Evolutionary conservation across 2,329 filamentous ascomycete genomes (phyloP), one percentile per base, ranked within the genome.

Genomic region (Beauveria asiatica): DNA sequence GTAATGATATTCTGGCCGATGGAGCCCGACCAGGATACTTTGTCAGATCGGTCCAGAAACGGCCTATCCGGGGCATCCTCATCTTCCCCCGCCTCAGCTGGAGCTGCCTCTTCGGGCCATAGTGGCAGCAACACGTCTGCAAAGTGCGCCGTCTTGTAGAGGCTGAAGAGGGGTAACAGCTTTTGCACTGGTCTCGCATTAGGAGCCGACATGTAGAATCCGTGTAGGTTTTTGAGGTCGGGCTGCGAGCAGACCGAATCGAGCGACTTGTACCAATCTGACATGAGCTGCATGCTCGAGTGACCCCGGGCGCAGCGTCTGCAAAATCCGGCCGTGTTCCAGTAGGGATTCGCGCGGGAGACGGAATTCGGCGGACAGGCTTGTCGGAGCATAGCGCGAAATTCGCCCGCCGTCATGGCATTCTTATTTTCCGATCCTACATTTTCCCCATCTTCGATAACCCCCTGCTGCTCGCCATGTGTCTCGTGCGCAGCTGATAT

Each of bases 51-150:
- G 52, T 84, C 74, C 0, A 74, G 67, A 63, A 89, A 92, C 0
- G 69, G 70, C 65, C 72, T 73, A 27, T 67, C 68, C 27, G 42
- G 30, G 25, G 17, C 50, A 39, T 30, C 44, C 25, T 48, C 50
- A 19, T 17, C 57, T 50, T 59, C 21, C 42, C 30, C 57, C 50
- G 41, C 57, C 5, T 75, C 67, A 39, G 78, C 75, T 0, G 78
- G 76, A 3, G 79, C 73, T 1, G 79, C 77, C 16, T 64, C 62
- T 82, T 79, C 62, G 58, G 57, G 81, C 72, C 66, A 80, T 76
- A 83, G 68, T 0, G 90, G 90, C 57, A 92, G 87, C 23, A 92
- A 73, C 39, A 95, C 89, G 69, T 95, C 90, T 64, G 81, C 84
- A 73, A 89, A 93, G 5, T 85, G 85, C 49, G 82, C 78, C 1